phyloP scores from a whole-genome alignment of 2,329 filamentous ascomycete species.

The Epichloe bromicola region DNA sequence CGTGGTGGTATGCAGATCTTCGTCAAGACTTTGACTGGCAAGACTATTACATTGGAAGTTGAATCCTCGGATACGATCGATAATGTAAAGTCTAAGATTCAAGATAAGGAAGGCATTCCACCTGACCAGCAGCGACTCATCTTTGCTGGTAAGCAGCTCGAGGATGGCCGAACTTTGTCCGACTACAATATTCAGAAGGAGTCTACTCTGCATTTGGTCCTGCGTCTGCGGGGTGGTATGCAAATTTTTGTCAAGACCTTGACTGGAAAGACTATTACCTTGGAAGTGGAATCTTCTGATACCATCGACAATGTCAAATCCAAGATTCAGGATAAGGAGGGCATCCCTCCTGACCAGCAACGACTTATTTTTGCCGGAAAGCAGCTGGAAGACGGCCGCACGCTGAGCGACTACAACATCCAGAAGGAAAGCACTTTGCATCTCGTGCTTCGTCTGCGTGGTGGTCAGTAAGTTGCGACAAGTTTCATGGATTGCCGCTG shows the following conservation, averaged over 20 bases:
- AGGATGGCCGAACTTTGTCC: constrained; percentile 78
- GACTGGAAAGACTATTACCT: constrained; percentile 86
- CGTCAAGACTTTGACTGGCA: constrained; percentile 78
- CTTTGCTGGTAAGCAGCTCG: constrained; percentile 86
- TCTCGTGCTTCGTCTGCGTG: constrained; percentile 66
- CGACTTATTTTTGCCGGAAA: constrained; percentile 89
- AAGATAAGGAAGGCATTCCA: constrained; percentile 91
- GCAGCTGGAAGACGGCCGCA: constrained; percentile 85
- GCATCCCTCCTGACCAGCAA: constrained; percentile 89
- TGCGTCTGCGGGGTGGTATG: constrained; percentile 80
- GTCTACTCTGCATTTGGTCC: constrained; percentile 67
- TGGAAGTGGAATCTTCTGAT: constrained; percentile 80
- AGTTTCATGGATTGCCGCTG: not conserved
- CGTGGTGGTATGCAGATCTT: constrained; percentile 87
- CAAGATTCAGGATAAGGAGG: constrained; percentile 90
- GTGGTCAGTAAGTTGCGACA: constrained; percentile 55
- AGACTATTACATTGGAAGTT: constrained; percentile 88
- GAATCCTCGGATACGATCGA: constrained; percentile 86
- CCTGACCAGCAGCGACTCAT: constrained; percentile 91
- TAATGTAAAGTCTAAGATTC: constrained; percentile 90
- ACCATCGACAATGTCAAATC: constrained; percentile 91
- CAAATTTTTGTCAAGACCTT: constrained; percentile 81
- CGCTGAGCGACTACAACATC: constrained; percentile 90
- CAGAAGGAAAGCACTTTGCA: constrained; percentile 82
- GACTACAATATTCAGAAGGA: constrained; percentile 98